Percentiles rank a stretch among this genome's conserved stretches.
phyloP scores from a whole-genome alignment of 2,329 filamentous ascomycete genomes.

The Cytospora chrysosperma region DNA sequence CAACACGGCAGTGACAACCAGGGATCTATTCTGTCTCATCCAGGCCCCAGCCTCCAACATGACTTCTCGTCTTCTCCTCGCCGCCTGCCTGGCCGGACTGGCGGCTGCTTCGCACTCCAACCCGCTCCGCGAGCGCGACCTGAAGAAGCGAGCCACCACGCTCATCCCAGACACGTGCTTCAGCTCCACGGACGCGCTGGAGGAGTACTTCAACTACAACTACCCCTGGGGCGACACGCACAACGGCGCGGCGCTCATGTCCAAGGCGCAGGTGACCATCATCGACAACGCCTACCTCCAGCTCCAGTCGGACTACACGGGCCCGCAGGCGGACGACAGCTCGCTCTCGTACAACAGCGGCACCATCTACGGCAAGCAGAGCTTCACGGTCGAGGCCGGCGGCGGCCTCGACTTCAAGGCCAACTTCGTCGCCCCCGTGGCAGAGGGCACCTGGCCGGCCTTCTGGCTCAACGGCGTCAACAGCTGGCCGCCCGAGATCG shows the following conservation, averaged over 20 bases:
- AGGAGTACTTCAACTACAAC: conserved; percentile 46
- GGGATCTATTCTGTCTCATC: background rate
- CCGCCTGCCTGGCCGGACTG: conserved; percentile 14
- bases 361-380: conserved; percentile 37
- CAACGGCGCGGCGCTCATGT: conserved; percentile 55
- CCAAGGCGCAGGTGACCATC: conserved; percentile 43
- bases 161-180: conserved; percentile 39
- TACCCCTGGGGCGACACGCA: conserved; percentile 56
- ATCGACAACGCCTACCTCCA: conserved; percentile 40
- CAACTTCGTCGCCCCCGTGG: conserved; percentile 39
- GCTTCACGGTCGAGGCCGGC: conserved; percentile 37
- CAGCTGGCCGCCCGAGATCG: conserved; percentile 56
- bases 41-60: conserved; percentile 8
- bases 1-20: background rate
- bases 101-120: conserved; percentile 7
- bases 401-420: conserved; percentile 41
- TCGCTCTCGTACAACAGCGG: conserved; percentile 51
- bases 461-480: conserved; percentile 55
- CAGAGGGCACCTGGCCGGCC: conserved; percentile 51
- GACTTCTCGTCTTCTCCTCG: conserved; percentile 10
- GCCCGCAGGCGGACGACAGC: conserved; percentile 37
- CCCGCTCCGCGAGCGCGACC: conserved; percentile 16
- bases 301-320: conserved; percentile 44
- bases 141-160: conserved; percentile 28
- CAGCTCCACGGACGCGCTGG: conserved; percentile 35